Base-by-base conservation (phyloP, 108 stramenopile species). In the Schizochytrium sp. region DNA sequence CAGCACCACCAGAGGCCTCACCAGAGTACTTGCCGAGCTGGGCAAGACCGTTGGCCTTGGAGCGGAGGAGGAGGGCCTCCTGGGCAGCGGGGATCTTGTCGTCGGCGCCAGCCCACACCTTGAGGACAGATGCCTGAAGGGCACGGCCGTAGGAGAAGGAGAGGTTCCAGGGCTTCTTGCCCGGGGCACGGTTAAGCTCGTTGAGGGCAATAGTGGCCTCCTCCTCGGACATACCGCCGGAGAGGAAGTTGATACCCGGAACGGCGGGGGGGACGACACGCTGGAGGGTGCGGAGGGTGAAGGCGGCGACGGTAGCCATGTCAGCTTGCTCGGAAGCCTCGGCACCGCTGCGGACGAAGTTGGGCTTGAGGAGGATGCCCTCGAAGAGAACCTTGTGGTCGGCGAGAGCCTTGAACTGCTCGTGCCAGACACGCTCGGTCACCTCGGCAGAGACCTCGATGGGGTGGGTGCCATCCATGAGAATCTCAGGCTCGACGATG, bases 401-500 rank as follows among this genome's bases (percentile, higher is more conserved):
- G 46, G 92, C 89, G 93, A 96, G 95, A 0, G 96, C 95, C 93
- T 97, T 97, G 95, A 95, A 94, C 72, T 91, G 90, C 57, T 92
- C 92, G 56, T 92, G 92, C 50, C 94, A 89, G 57, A 94, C 94
- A 45, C 61, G 47, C 93, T 94, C 92, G 64, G 93, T 93, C 38
- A 92, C 94, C 10, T 56, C 89, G 45, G 94, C 94, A 59, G 93
- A 91, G 46, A 89, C 93, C 89, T 92, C 94, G 46, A 95, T 92
- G 64, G 60, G 60, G 93, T 94, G 94, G 72, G 91, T 89, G 61
- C 94, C 94, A 72, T 94, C 94, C 92, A 94, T 94, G 44, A 95
- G 91, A 56, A 97, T 91, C 92, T 97, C 97, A 13, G 97, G 97
- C 92, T 97, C 97, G n/a, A 97, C 97, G 88, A 97, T 97, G 56